These are phyloP conservation scores for Trichoderma cornu-damae DNA, from an alignment of 2,329 filamentous ascomycete species.

Conservation along the genomic window DNA sequence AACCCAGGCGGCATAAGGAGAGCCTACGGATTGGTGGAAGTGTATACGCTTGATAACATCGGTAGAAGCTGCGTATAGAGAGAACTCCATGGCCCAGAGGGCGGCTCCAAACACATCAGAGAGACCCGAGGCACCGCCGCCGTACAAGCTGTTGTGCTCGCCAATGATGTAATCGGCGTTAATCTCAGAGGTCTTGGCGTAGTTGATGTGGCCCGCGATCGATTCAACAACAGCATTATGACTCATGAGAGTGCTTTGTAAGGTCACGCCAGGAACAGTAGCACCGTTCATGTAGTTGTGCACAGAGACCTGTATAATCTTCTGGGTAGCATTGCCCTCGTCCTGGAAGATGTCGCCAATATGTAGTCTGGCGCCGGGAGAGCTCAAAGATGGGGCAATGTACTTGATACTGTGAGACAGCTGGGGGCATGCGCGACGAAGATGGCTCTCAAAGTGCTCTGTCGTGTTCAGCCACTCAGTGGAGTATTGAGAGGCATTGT, in stretches of 20 bases:
- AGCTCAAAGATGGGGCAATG: constrained; percentile 22
- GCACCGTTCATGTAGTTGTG: constrained; percentile 32
- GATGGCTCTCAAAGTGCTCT: constrained; percentile 19
- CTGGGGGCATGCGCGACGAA: constrained; percentile 20
- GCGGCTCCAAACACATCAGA: constrained; percentile 45
- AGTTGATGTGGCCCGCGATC: constrained; percentile 27
- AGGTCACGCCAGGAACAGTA: constrained; percentile 35
- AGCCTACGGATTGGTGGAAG: constrained; percentile 36
- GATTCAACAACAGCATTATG: constrained; percentile 33
- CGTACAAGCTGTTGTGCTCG: constrained; percentile 43
- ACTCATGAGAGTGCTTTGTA: constrained; percentile 36
- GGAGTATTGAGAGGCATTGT: constrained; percentile 20
- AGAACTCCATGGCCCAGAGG: constrained; percentile 46
- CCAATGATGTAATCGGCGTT: constrained; percentile 38
- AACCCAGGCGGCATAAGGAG: constrained; percentile 25
- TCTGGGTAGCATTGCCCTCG: constrained; percentile 25
- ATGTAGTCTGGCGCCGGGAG: constrained; percentile 19
- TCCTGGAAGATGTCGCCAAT: constrained; percentile 28
- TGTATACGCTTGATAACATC: constrained; percentile 34
- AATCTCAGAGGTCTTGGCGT: constrained; percentile 28
- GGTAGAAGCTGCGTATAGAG: constrained; percentile 33
- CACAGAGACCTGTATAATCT: constrained; percentile 22
- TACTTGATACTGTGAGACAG: constrained; percentile 19
- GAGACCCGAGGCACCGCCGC: constrained; percentile 37
- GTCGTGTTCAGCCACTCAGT: constrained; percentile 23